Base-by-base conservation (phyloP, 2,329 filamentous ascomycete species). In the Aspergillus luchuensis region DNA sequence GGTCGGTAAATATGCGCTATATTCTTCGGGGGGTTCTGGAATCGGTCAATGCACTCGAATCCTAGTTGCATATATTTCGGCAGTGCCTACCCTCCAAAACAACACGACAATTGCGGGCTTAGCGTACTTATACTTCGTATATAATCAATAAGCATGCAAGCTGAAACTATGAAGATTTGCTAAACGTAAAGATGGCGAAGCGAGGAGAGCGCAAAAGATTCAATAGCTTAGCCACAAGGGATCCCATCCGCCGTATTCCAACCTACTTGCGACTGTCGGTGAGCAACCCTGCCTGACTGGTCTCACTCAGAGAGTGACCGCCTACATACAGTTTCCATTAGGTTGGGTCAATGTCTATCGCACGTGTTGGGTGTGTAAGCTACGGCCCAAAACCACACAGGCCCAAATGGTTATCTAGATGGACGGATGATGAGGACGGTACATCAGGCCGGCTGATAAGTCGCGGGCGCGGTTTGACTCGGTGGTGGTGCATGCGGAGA, bases 171-270 rank as follows among this genome's bases (percentile, higher is more conserved):
- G 25, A n/a, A n/a, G 8, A 50, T 7, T 17, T 28, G 2, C n/a
- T 33, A 19, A 11, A 59, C 51, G 53, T 51, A 30, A 23, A 50
- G 45, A 15, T 52, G 23, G 21, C 25, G 50, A 60, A 48, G 61
- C 30, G 56, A 60, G 51, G 60, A 58, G 61, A 47, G 53, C 47
- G 43, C 21, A 45, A 49, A 60, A 54, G 50, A 56, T 60, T 63
- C 58, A 63, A 65, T 63, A 63, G 54, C 56, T 45, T 50, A 49
- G 60, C 58, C 60, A 64, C 60, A 21, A 19, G 25, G 11, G 25
- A n/a, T 41, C 43, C 33, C 38, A n/a, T 21, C 49, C 17, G 45
- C 54, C 45, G 38, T 38, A 52, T 52, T 15, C n/a, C n/a, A 50
- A 28, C 30, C 56, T 52, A 17, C 21, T 19, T 21, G 30, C 38